Evolutionary conservation across 2,329 filamentous ascomycete species (phyloP).

Genomic region (Aspergillus neotritici): DNA sequence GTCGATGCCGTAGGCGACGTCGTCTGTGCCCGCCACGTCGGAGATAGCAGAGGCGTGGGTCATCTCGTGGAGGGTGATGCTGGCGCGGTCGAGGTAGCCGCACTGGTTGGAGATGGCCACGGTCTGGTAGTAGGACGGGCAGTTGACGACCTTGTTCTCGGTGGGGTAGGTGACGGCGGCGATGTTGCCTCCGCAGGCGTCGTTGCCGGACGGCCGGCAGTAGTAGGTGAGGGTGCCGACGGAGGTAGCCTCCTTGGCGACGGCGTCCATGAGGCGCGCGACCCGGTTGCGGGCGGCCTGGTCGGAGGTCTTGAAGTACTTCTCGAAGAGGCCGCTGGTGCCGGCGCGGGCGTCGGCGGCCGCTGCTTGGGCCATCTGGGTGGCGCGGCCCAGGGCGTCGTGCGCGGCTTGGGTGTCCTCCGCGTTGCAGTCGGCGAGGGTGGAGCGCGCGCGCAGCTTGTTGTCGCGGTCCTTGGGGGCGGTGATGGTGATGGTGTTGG

Average conservation of each 20-base stretch:
- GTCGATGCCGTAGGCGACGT: slow-evolving; percentile 11
- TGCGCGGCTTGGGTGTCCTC: slow-evolving; percentile 9
- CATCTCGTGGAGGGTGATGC: slow-evolving; percentile 12
- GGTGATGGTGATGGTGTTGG: slow-evolving; percentile 10
- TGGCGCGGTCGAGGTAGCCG: slow-evolving; percentile 10
- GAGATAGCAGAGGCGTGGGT: slow-evolving; percentile 10
- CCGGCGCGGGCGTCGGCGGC: slow-evolving; percentile 10
- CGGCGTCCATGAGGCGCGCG: slow-evolving; percentile 10
- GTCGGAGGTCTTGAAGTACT: slow-evolving; percentile 13
- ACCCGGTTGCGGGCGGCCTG: slow-evolving; percentile 7
- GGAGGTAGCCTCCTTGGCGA: slow-evolving; percentile 11
- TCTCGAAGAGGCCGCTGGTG: slow-evolving; percentile 8
- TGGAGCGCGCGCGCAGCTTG: slow-evolving; percentile 7
- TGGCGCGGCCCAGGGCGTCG: slow-evolving; percentile 7
- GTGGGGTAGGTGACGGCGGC: slow-evolving; percentile 14
- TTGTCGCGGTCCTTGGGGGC: slow-evolving; percentile 1
- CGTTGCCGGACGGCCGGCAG: slow-evolving; percentile 8
- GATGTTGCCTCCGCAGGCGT: slow-evolving; percentile 13
- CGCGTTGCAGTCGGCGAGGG: slow-evolving; percentile 6
- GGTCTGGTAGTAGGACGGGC: slow-evolving; percentile 12
- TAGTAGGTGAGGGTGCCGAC: slow-evolving; percentile 13
- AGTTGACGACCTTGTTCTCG: slow-evolving; percentile 12
- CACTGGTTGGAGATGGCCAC: slow-evolving; percentile 3
- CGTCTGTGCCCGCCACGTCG: slow-evolving; percentile 12
- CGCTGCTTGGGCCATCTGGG: slow-evolving; percentile 11